Evolutionary conservation across 1,284 basidiomycete species (phyloP), one percentile per base, ranked within the genome.

Genomic region (Meira nashicola): DNA sequence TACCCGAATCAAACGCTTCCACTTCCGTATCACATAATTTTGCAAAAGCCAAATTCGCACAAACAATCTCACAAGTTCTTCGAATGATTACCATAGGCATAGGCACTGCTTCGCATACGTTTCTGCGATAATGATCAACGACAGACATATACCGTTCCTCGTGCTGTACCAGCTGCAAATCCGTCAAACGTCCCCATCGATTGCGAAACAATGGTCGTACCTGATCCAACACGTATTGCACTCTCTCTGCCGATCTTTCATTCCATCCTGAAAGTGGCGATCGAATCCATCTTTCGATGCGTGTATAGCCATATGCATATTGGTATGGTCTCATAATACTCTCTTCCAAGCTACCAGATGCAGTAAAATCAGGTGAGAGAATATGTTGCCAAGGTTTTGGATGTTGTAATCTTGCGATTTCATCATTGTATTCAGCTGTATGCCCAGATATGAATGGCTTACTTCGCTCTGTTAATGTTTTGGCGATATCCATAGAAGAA

Each of bases 91-190:
- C 43, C 17, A 44, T 17, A 4, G 43, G 43, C 43, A 44, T 25
- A 25, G 17, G 17, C 17, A 44, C 43, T 17, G 43, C 43, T 44
- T 44, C 43, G 43, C 43, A 44, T 8, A 44, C 43, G 43, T 44
- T 17, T 9, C 23, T 17, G 3, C 43, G 43, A 44, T 17, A 17
- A 25, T 44, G 23, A 25, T 44, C 43, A 25, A 44, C 43, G 43
- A 44, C 9, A 9, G 43, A 17, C 17, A 44, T 44, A 44, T 17
- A 44, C 8, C 43, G 43, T 25, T 44, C 43, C 43, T 44, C 43
- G 9, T 44, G 43, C 9, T 44, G 17, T 4, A 44, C 43, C 3
- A 44, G 43, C 43, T 44, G 17, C 17, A 44, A 25, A 25, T 44
- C 43, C 8, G 17, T 44, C 17, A 44, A 25, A 17, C 43, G 17